A percentile compares a stretch with the other conserved stretches of the same genome.
Evolutionary conservation across 768 basidiomycete species (phyloP).

Genomic region (Amanita rimosa): DNA sequence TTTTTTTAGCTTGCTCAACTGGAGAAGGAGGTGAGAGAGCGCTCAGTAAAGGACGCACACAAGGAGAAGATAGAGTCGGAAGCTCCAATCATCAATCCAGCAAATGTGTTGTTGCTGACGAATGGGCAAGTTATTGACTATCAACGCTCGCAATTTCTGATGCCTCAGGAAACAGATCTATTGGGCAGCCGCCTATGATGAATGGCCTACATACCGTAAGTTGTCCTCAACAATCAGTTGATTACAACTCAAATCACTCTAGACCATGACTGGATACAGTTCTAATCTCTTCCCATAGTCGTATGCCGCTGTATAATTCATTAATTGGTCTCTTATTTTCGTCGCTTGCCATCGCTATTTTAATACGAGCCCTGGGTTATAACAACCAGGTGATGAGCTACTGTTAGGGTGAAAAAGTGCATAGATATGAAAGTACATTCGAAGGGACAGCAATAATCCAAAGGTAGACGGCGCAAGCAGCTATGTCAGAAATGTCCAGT

Average conservation of each 20-base stretch:
- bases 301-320: conserved; percentile 1
- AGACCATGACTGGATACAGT: conserved; percentile 63
- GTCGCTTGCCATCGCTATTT: neutral
- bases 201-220: conserved; percentile 64
- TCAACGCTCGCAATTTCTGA: conserved; percentile 3
- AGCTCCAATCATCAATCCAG: conserved; percentile 82
- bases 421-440: neutral
- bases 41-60: conserved; percentile 73
- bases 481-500: neutral
- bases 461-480: neutral
- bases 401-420: neutral
- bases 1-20: conserved; percentile 50
- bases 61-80: conserved; percentile 88
- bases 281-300: conserved; percentile 9
- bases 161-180: conserved; percentile 29
- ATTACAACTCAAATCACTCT: neutral
- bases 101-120: conserved; percentile 48
- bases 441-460: neutral
- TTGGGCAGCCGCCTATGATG: conserved; percentile 55
- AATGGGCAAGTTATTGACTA: conserved; percentile 47
- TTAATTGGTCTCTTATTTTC: neutral
- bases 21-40: conserved; percentile 85
- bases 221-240: conserved; percentile 3
- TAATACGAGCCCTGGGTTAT: neutral
- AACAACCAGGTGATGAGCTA: neutral